Evolutionary conservation across 139 green algal species (phyloP).

Genomic region (Asterochloris sp.): DNA sequence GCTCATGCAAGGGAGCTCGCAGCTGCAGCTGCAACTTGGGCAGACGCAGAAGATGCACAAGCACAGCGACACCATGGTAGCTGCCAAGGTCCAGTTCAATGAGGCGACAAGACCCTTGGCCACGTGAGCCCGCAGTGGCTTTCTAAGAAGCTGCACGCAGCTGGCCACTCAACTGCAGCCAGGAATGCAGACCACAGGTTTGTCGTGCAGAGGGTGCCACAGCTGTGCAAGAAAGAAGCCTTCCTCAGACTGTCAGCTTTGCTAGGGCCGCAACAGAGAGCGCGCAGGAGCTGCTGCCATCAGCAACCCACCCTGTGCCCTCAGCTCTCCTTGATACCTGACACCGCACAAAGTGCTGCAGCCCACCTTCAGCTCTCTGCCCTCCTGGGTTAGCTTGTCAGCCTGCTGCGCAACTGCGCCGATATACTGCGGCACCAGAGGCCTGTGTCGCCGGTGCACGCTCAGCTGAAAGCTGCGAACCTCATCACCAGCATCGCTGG

Average conservation of each 20-base stretch:
- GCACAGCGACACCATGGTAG: too few species aligned
- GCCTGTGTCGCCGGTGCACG: conserved; percentile 9
- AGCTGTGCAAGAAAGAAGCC: too few species aligned
- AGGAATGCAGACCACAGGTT: too few species aligned
- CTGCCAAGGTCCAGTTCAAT: too few species aligned
- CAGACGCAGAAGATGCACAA: background rate
- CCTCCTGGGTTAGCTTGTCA: background rate
- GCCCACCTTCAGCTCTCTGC: conserved; percentile 12
- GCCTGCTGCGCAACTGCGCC: background rate
- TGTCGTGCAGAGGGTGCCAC: too few species aligned
- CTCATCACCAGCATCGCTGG: background rate
- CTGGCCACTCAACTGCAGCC: too few species aligned
- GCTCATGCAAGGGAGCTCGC: background rate
- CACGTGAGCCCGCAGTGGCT: too few species aligned
- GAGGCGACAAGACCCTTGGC: too few species aligned
- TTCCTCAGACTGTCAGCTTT: background rate
- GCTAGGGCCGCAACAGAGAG: too few species aligned
- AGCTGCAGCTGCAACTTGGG: background rate
- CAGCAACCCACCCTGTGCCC: background rate
- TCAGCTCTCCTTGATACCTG: background rate
- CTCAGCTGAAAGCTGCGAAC: conserved; percentile 3
- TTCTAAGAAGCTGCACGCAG: too few species aligned
- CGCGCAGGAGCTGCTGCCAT: background rate
- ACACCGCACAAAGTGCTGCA: background rate
- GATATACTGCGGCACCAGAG: conserved; percentile 8